Conservation (phyloP, 768 basidiomycete species). For the Tubosaeta brunneosetosa region DNA sequence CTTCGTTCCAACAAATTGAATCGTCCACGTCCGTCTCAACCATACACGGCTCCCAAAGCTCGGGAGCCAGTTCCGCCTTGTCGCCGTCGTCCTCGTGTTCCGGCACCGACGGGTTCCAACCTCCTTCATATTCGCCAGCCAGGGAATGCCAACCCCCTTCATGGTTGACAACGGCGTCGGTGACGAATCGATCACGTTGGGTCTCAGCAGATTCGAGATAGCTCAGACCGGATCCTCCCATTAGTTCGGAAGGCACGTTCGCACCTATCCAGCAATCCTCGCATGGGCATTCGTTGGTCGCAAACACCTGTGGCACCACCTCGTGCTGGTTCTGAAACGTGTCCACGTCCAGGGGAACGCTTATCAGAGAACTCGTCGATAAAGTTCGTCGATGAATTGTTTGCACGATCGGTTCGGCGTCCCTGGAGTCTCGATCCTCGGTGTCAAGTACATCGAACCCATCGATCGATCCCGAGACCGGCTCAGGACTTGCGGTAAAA, state of each 20-base stretch:
- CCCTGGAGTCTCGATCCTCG: background rate
- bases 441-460: background rate
- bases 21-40: background rate
- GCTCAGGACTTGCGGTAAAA: background rate
- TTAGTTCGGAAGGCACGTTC: background rate
- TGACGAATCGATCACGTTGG: background rate
- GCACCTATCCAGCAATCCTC: slow-evolving; percentile 2
- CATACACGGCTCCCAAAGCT: background rate
- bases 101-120: background rate
- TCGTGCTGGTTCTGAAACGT: slow-evolving; percentile 11
- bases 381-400: background rate
- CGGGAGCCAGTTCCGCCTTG: background rate
- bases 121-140: background rate
- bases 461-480: background rate
- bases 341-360: slow-evolving; percentile 1
- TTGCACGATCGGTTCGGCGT: background rate
- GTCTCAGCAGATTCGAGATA: background rate
- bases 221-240: background rate
- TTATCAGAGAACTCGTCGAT: slow-evolving; percentile 4
- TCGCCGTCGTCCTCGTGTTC: slow-evolving; percentile 4
- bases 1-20: slow-evolving; percentile 1
- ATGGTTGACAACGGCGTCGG: background rate
- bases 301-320: slow-evolving; percentile 6
- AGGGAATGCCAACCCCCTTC: slow-evolving; percentile 2
- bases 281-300: slow-evolving; percentile 8